Evolutionary conservation across 2,329 filamentous ascomycete genomes (phyloP).

Genomic region (Nannizzia gypsea): DNA sequence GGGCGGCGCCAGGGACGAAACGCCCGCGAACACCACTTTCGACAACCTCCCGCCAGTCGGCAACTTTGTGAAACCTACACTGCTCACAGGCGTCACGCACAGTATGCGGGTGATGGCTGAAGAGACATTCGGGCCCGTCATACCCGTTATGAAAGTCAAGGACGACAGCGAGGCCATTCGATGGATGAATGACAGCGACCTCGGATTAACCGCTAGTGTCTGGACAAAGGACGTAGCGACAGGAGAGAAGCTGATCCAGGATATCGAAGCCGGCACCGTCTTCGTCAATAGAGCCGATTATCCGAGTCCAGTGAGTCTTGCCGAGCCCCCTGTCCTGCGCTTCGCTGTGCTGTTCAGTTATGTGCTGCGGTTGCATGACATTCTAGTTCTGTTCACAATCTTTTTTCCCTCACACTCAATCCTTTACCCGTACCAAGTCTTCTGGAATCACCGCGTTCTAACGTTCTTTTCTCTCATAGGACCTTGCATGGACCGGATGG

Average conservation of each 20-base stretch:
- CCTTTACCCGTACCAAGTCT: not conserved
- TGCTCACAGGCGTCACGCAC: slow-evolving; percentile 69
- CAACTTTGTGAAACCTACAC: slow-evolving; percentile 78
- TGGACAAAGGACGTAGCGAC: slow-evolving; percentile 80
- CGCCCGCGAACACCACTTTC: slow-evolving; percentile 71
- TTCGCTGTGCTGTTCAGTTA: too few species aligned
- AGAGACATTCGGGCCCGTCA: slow-evolving; percentile 89
- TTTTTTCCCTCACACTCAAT: slow-evolving; percentile 7
- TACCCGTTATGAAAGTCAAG: slow-evolving; percentile 78
- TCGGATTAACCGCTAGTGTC: slow-evolving; percentile 89
- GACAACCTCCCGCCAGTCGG: slow-evolving; percentile 59
- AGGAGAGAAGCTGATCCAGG: slow-evolving; percentile 64
- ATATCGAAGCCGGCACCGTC: slow-evolving; percentile 84
- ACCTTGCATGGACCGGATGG: slow-evolving; percentile 94
- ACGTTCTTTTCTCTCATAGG: slow-evolving; percentile 40
- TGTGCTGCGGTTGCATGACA: not conserved
- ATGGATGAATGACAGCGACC: slow-evolving; percentile 90
- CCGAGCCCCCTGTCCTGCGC: not conserved
- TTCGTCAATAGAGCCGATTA: slow-evolving; percentile 94
- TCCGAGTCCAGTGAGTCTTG: slow-evolving; percentile 65
- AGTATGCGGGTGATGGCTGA: slow-evolving; percentile 81
- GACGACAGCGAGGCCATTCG: slow-evolving; percentile 67
- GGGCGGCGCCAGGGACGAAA: slow-evolving; percentile 73
- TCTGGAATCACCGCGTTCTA: not conserved
- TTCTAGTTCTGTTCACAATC: not conserved